A percentile compares a stretch with the other conserved stretches of the same genome.
These are phyloP conservation scores for Boletus patriciae DNA, from an alignment of 768 basidiomycete species.

Conservation along the genomic window DNA sequence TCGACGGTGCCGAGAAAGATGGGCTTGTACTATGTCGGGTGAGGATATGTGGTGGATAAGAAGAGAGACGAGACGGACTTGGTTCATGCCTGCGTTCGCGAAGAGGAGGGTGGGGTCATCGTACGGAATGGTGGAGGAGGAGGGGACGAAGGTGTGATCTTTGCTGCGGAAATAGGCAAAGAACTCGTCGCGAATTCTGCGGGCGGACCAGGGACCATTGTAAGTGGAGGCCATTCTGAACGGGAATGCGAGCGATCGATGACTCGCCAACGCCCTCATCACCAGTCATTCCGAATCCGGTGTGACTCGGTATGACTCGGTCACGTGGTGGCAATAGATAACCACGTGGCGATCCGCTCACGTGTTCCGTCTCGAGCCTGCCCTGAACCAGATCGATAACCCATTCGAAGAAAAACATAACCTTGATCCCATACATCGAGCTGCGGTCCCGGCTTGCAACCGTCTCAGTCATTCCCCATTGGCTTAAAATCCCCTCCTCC, in stretches of 20 bases:
- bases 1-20: conserved; percentile 99
- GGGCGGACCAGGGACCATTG: conserved; percentile 69
- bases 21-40: conserved; percentile 74
- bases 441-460: conserved; percentile 29
- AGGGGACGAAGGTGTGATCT: conserved; percentile 86
- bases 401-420: conserved; percentile 10
- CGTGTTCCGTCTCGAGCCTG: conserved; percentile 29
- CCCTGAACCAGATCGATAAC: conserved; percentile 52
- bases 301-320: conserved; percentile 9
- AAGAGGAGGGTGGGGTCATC: conserved; percentile 98
- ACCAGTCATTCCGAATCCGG: background rate
- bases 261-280: conserved; percentile 8
- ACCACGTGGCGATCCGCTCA: conserved; percentile 6
- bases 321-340: conserved; percentile 22
- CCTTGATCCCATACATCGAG: conserved; percentile 17
- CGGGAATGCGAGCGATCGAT: conserved; percentile 23
- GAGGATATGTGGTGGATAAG: background rate
- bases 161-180: conserved; percentile 83
- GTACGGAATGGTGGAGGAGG: conserved; percentile 91
- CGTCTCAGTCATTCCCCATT: conserved; percentile 1
- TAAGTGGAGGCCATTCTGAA: conserved; percentile 33
- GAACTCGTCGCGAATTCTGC: conserved; percentile 82
- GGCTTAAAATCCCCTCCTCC: conserved; percentile 2
- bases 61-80: conserved; percentile 45
- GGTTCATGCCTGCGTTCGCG: conserved; percentile 98